Evolutionary conservation across 108 stramenopile genomes (phyloP), one percentile per base, ranked within the genome.

Genomic region (Asterionellopsis glacialis): DNA sequence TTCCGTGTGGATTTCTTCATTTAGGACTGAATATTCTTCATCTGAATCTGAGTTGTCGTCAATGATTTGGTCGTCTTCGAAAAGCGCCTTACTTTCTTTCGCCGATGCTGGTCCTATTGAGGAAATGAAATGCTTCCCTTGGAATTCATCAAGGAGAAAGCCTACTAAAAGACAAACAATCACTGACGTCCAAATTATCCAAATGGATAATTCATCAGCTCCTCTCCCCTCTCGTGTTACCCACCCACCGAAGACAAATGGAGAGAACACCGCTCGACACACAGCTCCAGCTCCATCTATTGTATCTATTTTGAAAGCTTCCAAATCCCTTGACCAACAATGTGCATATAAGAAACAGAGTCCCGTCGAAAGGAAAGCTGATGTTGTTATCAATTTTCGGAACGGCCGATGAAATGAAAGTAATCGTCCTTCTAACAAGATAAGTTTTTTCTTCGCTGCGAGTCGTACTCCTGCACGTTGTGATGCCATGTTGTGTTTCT

Each of bases 341-440:
- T 79, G 77, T 11, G 77, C 65, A 41, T 79, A 75, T 21, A 79
- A 33, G 33, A 75, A 42, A 43, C 73, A 79, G 0, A 79, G 57
- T 25, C 39, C 45, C 2, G 69, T 65, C 2, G 77, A 71, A 24
- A 79, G 11, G 15, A 59, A 26, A 1, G 70, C 42, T 18, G 77
- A 47, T 33, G 61, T 66, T 45, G 58, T 67, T 16, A 66, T 65
- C n/a, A 79, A 15, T 45, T 70, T 71, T 40, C 77, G 64, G 45
- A 79, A 79, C 14, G 77, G 77, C 45, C 74, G 64, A 42, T 79
- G 74, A 45, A 74, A 79, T 39, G 66, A 59, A 18, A 74, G 51
- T 28, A 78, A 54, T 19, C 47, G 44, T 11, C 52, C 48, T 39
- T 25, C 23, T 38, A 60, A 55, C 45, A 63, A 13, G 3, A 39